Base-by-base conservation (phyloP, 2,329 filamentous ascomycete species). In the Mycogone perniciosa region DNA sequence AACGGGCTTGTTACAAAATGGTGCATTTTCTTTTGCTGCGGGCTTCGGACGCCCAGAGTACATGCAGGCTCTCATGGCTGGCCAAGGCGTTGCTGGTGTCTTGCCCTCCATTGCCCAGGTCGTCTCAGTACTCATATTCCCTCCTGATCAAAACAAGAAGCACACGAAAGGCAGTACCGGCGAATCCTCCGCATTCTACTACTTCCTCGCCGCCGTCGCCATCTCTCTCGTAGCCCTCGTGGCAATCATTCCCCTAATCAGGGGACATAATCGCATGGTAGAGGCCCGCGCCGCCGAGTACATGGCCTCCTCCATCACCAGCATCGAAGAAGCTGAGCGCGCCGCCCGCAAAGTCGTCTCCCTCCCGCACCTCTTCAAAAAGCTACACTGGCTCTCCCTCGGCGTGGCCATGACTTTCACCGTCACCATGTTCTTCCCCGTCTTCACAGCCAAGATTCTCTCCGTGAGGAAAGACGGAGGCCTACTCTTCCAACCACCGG, bases 61-160 rank as follows among this genome's bases (percentile, higher is more conserved):
- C 67, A 96, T 89, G 50, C 92, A 97, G 69, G 92, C 86, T 27
- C 90, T 97, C 67, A 97, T 99, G 91, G 84, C 86, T 3, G 93
- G 93, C 1, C 93, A 99, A 68, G 92, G 85, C 31, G 77, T 99
- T 4, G 91, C 93, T 0, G 93, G 93, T 31, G 91, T 99, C 7
- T 73, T 97, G 4, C 93, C 93, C 0, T 85, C 88, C 44, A 76
- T 95, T 44, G 88, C 89, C 1, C 91, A 97, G 68, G 92, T 97
- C 58, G 67, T 88, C 41, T 87, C 88, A 1, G 90, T 95, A 9
- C 75, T 96, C 8, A 79, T 63, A 42, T 71, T 70, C 45, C 82
- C 33, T 75, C 74, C 51, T 26, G 62, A 56, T 37, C 53, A 63
- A 9, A 59, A 61, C 53, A 50, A 46, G 51, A 9, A 46, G 46